Evolutionary conservation across 2,329 filamentous ascomycete species (phyloP), one percentile per base, ranked within the genome.

Genomic region (Talaromyces sp.): DNA sequence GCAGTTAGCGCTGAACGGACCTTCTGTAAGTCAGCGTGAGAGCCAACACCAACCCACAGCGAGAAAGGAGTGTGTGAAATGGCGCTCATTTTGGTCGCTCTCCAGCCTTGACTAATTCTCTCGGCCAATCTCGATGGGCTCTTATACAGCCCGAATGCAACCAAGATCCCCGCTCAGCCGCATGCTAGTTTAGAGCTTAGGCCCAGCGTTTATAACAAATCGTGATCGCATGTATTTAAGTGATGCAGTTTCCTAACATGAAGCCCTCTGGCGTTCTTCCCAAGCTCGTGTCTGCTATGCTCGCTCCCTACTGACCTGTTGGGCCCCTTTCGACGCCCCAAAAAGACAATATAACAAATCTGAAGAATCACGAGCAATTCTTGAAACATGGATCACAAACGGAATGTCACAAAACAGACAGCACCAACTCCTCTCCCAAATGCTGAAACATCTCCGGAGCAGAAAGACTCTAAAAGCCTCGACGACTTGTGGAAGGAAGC

Each of bases 401-500:
- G 9, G 5, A 59, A 33, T 59, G 22, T 59, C 19, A 22, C 37
- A 41, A 59, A 59, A 43, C 35, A 59, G 56, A 31, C 56, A n/a
- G 22, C 37, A 27, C 35, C 56, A 43, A 37, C 31, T 31, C 24
- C 39, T 9, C 19, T 41, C 8, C 37, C 37, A 16, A 39, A 59
- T 13, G 3, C 35, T n/a, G 56, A 59, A 10, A 19, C 19, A 8
- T 33, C 56, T 43, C 22, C 56, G 7, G 56, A 59, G 14, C 56
- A 45, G n/a, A 59, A 43, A 19, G 56, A 59, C 22, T 19, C 35
- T 3, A 45, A 41, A 45, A 22, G 19, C 19, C 24, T 59, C 19
- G 56, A 43, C n/a, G 56, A 59, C 3, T 27, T 59, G 14, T 59
- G 56, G 56, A 59, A 59, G 19, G 39, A 59, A 10, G 56, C 56